Evolutionary conservation across 805 yeast genomes (phyloP), one percentile per base, ranked within the genome.

Genomic region (Tetrapisispora namnaoensis): DNA sequence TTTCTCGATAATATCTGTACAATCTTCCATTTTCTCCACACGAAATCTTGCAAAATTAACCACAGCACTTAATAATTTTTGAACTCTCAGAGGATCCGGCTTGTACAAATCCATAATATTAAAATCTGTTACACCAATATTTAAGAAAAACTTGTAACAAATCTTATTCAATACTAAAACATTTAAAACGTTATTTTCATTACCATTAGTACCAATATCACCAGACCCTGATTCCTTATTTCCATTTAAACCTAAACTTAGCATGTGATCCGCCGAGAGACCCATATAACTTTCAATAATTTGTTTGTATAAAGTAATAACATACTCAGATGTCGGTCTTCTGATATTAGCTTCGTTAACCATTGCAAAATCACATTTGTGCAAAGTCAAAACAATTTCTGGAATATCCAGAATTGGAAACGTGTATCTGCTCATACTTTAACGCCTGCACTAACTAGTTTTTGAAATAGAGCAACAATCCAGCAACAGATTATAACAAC

Each of bases 41-140:
- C 95, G 74, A 59, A 85, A 88, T 49, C 91, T 70, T 1, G 95
- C 95, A 71, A 79, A 89, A 62, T 89, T 89, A 21, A 88, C 84
- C 45, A 88, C 80, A 0, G 93, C 93, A 61, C 95, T 86, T 27
- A 88, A 65, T 20, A 87, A 72, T 43, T 91, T 69, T 52, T 80
- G 70, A 1, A 79, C 72, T 50, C 95, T 70, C 37, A 63, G 66
- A 0, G 85, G 70, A n/a, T 88, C 95, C 0, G 96, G 96, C 54
- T 79, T 80, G 50, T 78, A 71, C 30, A 89, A 69, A 67, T 89
- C 96, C 68, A 77, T 72, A 45, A 88, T 70, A 40, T 80, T 76
- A 59, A 88, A 85, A 63, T 89, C 95, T 49, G 78, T 73, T 2
- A 89, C 77, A 0, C 95, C 95, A 60, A 91, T 82, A 50, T 76